Evolutionary conservation across 2,329 filamentous ascomycete species (phyloP).

Genomic region (Fusarium sp.): DNA sequence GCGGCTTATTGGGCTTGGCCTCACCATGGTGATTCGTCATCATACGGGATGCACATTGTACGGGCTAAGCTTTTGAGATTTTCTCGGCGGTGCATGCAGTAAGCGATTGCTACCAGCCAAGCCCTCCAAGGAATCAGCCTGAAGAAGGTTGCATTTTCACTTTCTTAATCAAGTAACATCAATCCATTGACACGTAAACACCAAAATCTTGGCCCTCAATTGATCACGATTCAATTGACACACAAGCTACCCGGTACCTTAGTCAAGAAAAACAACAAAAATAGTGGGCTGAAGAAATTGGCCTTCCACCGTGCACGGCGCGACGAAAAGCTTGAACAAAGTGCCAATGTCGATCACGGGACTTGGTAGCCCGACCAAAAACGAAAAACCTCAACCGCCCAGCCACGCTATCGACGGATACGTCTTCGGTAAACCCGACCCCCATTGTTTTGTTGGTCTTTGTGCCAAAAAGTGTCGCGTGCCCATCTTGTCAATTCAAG

Average conservation of each 20-base stretch:
- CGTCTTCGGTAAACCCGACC: constrained; percentile 20
- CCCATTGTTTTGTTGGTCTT: neutral
- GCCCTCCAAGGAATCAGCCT: neutral
- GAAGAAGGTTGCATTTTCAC: neutral
- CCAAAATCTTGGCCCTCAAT: neutral
- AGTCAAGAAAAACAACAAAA: neutral
- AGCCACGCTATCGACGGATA: neutral
- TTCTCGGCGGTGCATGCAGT: neutral
- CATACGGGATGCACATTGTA: neutral
- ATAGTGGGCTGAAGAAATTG: neutral
- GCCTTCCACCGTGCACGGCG: neutral
- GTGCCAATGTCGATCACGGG: constrained; percentile 4
- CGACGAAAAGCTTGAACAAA: constrained; percentile 2
- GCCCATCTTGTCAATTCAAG: constrained; percentile 21
- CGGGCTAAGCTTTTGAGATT: neutral
- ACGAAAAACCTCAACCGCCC: neutral
- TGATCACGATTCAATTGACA: neutral
- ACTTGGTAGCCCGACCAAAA: neutral
- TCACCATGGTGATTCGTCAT: neutral
- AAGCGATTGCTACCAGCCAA: neutral
- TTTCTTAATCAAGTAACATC: neutral
- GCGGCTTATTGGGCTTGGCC: neutral
- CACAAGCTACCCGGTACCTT: neutral
- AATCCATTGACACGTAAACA: neutral
- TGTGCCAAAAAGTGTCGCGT: constrained; percentile 24